phyloP scores from a whole-genome alignment of 2,329 filamentous ascomycete species.

The Xylaria sp. region DNA sequence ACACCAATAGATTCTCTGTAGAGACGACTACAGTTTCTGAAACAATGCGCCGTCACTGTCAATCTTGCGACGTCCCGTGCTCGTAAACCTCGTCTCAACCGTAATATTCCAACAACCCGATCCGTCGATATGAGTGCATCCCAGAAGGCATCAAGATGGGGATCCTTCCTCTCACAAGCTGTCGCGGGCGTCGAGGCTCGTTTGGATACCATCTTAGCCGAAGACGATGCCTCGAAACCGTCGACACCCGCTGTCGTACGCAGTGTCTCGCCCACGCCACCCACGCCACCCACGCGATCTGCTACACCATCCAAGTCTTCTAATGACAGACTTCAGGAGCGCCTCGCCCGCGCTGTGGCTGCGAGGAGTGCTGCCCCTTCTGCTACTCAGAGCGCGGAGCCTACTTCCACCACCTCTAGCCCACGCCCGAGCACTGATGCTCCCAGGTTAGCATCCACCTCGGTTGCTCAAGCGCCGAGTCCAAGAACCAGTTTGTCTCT shows the following conservation, averaged over 20 bases:
- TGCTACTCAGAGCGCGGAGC: conserved; percentile 37
- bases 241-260: conserved; percentile 27
- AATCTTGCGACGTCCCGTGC: not conserved
- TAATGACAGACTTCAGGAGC: conserved; percentile 83
- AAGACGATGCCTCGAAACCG: conserved; percentile 54
- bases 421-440: conserved; percentile 40
- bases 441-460: conserved; percentile 16
- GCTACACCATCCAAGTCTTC: conserved; percentile 54
- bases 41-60: conserved; percentile 15
- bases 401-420: conserved; percentile 34
- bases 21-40: not conserved
- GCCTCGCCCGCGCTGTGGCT: conserved; percentile 80
- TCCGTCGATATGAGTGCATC: conserved; percentile 41
- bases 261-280: conserved; percentile 20
- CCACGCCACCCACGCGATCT: conserved; percentile 20
- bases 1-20: not conserved
- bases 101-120: conserved; percentile 4
- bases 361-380: conserved; percentile 56
- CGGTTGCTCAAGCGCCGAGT: conserved; percentile 8
- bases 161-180: conserved; percentile 77
- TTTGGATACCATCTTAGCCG: conserved; percentile 84
- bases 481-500: conserved; percentile 22
- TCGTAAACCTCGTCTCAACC: conserved; percentile 6
- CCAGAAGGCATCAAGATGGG: conserved; percentile 62
- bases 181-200: conserved; percentile 91